Evolutionary conservation across 2,329 filamentous ascomycete genomes (phyloP), one percentile per base, ranked within the genome.

Genomic region (Didymella keratinophila): DNA sequence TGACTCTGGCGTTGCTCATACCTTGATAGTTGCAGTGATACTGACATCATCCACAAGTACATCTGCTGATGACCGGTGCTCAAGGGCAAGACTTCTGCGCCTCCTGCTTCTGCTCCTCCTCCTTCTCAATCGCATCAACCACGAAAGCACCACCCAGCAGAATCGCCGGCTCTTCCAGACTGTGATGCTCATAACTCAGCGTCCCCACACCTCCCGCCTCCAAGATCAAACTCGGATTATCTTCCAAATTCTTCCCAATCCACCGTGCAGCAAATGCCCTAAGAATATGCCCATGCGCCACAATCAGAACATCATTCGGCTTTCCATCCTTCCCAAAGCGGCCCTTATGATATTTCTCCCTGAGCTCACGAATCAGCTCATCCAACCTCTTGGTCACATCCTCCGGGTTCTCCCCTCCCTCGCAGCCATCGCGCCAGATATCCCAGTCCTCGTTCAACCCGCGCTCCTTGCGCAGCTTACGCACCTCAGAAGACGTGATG

Each of bases 231-330:
- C 88, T 86, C 37, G 92, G 90, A 8, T 90, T 92, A 48, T 92
- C 88, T 53, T 86, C 84, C 58, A 97, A 80, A 12, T 86, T 82
- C 79, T 90, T 90, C 0, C 87, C 86, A 0, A 88, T 84, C 93
- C 93, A 97, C 30, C 93, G 84, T 82, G 94, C 91, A 7, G 93
- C 93, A 75, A 97, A 92, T 0, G 92, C 91, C 16, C 93, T 84
- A 52, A 97, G 80, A 56, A 97, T 94, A 78, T 97, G 93, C 0
- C 93, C 93, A 73, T 97, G 93, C 21, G 92, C 93, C 6, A 97
- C 92, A 47, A 97, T 82, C 23, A 94, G 76, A 18, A 94, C 86
- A 75, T 94, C 91, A 16, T 85, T 80, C 25, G 80, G 85, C 36
- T 67, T 79, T 55, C 70, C 80, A 4, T 80, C 72, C 16, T 58